A percentile compares a stretch with the other conserved stretches of the same genome.
Evolutionary conservation across 108 stramenopile genomes (phyloP).

Genomic region (Pseudonitzschia pungens): DNA sequence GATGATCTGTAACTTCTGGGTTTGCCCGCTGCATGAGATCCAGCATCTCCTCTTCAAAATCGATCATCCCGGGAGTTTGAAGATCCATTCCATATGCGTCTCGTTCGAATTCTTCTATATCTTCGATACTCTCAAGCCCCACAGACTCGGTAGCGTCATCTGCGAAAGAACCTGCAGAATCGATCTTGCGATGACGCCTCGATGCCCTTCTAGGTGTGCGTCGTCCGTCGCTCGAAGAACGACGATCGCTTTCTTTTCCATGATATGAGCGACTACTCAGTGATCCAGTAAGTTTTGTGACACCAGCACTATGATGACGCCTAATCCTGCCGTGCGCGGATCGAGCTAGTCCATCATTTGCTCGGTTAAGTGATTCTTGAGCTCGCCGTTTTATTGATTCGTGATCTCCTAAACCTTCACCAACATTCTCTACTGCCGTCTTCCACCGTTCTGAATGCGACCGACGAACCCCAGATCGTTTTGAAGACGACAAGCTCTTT

Average conservation of each 20-base stretch:
- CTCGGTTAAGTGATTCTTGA: neutral
- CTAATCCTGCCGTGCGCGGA: conserved; percentile 18
- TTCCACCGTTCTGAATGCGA: conserved; percentile 22
- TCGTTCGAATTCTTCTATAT: conserved; percentile 26
- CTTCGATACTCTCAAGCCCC: conserved; percentile 36
- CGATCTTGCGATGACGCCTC: conserved; percentile 11
- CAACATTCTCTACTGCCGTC: conserved; percentile 11
- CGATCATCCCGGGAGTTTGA: conserved; percentile 40
- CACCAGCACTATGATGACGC: conserved; percentile 26
- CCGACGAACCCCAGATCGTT: conserved; percentile 13
- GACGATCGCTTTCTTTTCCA: conserved; percentile 16
- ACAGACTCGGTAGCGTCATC: neutral
- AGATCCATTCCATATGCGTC: conserved; percentile 32
- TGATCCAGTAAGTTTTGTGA: conserved; percentile 3
- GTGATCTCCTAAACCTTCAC: conserved; percentile 11
- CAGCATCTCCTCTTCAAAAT: conserved; percentile 37
- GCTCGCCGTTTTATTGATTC: conserved; percentile 9
- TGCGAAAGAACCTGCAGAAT: conserved; percentile 29
- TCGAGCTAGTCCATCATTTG: conserved; percentile 21
- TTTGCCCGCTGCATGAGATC: conserved; percentile 44
- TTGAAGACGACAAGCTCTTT: conserved; percentile 2
- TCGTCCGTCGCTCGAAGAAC: conserved; percentile 6
- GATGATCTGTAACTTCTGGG: conserved; percentile 37
- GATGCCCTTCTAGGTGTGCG: conserved; percentile 23
- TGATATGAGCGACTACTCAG: conserved; percentile 23